A percentile compares a stretch with the other conserved stretches of the same genome.
phyloP scores from a whole-genome alignment of 371 early-diverging fungal genomes.

The Mucor irregularis region DNA sequence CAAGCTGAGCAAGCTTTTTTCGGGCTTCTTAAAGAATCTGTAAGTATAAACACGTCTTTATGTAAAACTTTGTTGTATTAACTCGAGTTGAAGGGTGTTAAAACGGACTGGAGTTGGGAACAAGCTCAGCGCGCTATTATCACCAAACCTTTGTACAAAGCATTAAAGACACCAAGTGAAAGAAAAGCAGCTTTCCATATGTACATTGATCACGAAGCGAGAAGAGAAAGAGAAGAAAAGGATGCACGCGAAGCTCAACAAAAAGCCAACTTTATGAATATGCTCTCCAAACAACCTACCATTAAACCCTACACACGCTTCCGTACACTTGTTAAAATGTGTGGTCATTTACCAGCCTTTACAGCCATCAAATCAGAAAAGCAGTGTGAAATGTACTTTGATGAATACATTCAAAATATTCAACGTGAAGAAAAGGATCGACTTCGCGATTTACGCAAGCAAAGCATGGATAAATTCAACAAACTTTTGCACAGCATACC shows the following conservation, averaged over 20 bases:
- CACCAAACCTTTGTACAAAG: constrained; percentile 82
- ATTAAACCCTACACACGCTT: constrained; percentile 55
- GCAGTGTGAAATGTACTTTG: constrained; percentile 61
- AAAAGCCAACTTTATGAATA: constrained; percentile 37
- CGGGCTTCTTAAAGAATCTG: constrained; percentile 70
- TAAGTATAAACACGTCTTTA: constrained; percentile 24
- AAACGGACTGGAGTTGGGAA: constrained; percentile 89
- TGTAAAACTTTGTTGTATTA: no score
- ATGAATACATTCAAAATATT: constrained; percentile 63
- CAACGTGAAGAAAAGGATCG: constrained; percentile 65
- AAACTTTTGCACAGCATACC: constrained; percentile 57
- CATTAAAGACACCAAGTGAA: constrained; percentile 77
- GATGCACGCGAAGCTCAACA: constrained; percentile 47
- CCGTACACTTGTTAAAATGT: constrained; percentile 50
- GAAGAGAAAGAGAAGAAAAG: constrained; percentile 53
- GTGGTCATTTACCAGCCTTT: constrained; percentile 51
- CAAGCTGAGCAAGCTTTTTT: constrained; percentile 86
- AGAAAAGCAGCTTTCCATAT: constrained; percentile 79
- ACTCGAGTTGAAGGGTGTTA: constrained; percentile 74
- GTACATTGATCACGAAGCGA: constrained; percentile 61
- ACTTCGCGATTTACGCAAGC: constrained; percentile 60
- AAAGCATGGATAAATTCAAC: constrained; percentile 65
- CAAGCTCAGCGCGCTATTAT: constrained; percentile 85
- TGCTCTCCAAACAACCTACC: constrained; percentile 44
- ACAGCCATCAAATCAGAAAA: constrained; percentile 45